Base-by-base conservation (phyloP, 208 protist genomes). In the Trypanosoma caninum region DNA sequence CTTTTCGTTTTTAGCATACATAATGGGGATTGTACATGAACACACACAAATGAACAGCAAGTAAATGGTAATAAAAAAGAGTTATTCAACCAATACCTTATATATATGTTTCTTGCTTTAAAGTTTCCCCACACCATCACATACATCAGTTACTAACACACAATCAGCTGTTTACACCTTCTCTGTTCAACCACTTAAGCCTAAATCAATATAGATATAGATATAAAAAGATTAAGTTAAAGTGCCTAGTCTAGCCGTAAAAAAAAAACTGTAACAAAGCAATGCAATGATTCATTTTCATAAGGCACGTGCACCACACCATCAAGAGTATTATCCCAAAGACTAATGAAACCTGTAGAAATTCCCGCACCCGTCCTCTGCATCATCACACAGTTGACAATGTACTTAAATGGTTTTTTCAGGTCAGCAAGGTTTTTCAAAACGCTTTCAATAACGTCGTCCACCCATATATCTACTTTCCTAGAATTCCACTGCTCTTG, bases 381-480 rank as follows among this genome's bases (percentile, higher is more conserved):
- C 84, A 94, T 96, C 9, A 98, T 75, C 10, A 91, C 72, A 56
- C 80, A 91, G 37, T 82, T 91, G 20, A 97, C 89, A 22, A 97
- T 64, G 48, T 89, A 97, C 65, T 98, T 98, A 78, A 95, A 98
- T 7, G 93, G 93, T 59, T 95, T 97, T 57, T 95, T 93, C 58
- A 94, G 56, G 40, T 96, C 90, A 8, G 87, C 77, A 28, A 96
- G 77, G 31, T 89, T 76, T 57, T 89, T 93, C 33, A 96, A 54
- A 2, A 83, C 68, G 14, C 64, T 57, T 10, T 76, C 74, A 23
- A 92, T 77, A 51, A 96, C 87, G 50, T 94, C 85, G 46, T 90
- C 84, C 0, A 85, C 71, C 88, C 87, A 95, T 8, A 41, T 71
- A 37, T 95, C 84, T 27, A 95, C 91, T 69, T 96, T 96, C 10